Conservation (phyloP, 208 protist species). For the Acanthamoeba castellanii region DNA sequence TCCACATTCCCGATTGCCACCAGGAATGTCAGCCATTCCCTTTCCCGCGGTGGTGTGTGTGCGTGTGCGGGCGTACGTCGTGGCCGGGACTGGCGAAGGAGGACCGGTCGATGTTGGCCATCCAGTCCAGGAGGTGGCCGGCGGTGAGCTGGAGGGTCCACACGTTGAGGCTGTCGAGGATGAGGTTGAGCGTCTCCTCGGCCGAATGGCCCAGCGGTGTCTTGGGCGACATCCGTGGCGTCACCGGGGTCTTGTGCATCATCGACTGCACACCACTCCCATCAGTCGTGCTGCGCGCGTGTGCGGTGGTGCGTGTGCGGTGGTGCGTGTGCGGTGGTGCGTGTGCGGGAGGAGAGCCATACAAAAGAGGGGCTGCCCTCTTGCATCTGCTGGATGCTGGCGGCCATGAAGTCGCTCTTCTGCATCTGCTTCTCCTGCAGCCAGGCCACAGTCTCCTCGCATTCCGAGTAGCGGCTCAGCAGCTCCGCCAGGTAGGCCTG, state of each 20-base stretch:
- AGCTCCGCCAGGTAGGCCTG: slow-evolving; percentile 9
- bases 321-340: too few relatives aligned
- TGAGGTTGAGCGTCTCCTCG: slow-evolving; percentile 36
- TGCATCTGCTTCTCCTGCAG: too few relatives aligned
- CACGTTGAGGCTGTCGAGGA: slow-evolving; percentile 56
- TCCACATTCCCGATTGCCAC: too few relatives aligned
- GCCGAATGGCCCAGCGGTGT: slow-evolving; percentile 18
- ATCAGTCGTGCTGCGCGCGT: neutral
- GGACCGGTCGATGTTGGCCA: neutral
- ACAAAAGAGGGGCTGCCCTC: slow-evolving; percentile 14
- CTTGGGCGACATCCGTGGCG: slow-evolving; percentile 34
- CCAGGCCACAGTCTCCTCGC: neutral
- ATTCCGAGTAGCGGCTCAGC: neutral
- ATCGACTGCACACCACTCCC: neutral
- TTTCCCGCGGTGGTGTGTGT: too few relatives aligned
- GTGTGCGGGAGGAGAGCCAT: neutral
- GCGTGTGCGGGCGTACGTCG: neutral
- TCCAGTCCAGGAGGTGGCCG: slow-evolving; percentile 10
- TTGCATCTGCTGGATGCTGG: neutral
- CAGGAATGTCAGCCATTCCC: too few relatives aligned
- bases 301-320: too few relatives aligned
- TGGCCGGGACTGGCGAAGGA: neutral
- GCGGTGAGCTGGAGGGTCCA: slow-evolving; percentile 38
- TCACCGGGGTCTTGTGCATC: slow-evolving; percentile 14
- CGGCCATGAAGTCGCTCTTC: neutral